Base-by-base conservation (phyloP, 768 basidiomycete genomes). In the Suillus americanus region DNA sequence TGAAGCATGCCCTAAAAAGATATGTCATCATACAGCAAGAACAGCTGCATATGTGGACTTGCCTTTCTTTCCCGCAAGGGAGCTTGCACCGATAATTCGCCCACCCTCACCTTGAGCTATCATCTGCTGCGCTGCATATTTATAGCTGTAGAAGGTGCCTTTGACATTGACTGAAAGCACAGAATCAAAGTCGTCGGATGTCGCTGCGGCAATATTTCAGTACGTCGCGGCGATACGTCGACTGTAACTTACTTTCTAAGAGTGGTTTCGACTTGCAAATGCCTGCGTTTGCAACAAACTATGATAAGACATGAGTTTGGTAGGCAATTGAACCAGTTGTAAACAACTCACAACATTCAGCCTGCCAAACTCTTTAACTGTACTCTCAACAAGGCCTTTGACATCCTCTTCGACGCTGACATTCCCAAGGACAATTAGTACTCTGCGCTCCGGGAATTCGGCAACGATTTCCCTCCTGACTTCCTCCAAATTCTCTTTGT, bases 111-210 rank as follows among this genome's bases (percentile, higher is more conserved):
- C 80, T 66, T 80, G 83, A 35, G 76, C 74, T 56, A 83, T 71
- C 83, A 83, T 83, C 64, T 79, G 76, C 30, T 68, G 67, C 8
- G 80, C 82, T 14, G 80, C 83, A 60, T 78, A 73, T 64, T 81
- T 82, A 66, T 80, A 81, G 59, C 75, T 77, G 20, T 81, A 69
- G 67, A 83, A 74, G 0, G 74, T 73, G 6, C 83, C 80, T 16
- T 74, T 75, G 33, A 76, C 72, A 48, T 84, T 84, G 60, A 81
- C 72, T 2, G 74, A 64, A n/a, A 79, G 65, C 12, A 77, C 53
- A 23, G 66, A 64, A 35, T 82, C 77, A 64, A 77, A 71, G 10
- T 80, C 73, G 23, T 74, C 73, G 2, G 74, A 64, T 25, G 71
- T 69, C 1, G 74, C 81, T 82, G 56, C 13, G 4, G 60, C 37